Evolutionary conservation across 1,284 basidiomycete species (phyloP), one percentile per base, ranked within the genome.

Genomic region (Cutaneotrichosporon dermatis): DNA sequence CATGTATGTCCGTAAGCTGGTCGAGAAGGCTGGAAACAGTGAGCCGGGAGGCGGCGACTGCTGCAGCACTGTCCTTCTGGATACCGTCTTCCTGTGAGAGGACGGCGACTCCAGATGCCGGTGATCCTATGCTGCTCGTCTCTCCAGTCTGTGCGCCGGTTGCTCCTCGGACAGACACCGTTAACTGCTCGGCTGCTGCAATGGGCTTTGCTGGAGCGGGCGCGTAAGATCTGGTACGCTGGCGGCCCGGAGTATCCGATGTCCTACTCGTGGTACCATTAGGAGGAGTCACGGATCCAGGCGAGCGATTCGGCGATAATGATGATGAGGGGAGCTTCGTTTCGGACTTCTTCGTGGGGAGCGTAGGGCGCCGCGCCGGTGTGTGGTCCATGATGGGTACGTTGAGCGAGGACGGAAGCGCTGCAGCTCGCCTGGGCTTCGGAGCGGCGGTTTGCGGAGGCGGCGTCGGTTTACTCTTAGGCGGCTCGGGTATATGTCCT

Each of bases 1-100:
- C 92, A 71, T 98, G 93, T 51, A 93, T 88, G 59, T 85, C 85
- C 2, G 86, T 92, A 42, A 98, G 82, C 73, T 90, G 85, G n/a
- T 84, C 83, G 1, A 99, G 82, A 16, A 97, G 80, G 13, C 80
- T 80, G 8, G 88, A 85, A 42, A 97, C 85, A 3, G 88, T 91
- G 65, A 87, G 85, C 1, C 86, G 83, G 65, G 67, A 68, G 7
- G 69, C 65, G 3, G 60, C 54, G 8, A 66, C 54, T 35, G 56
- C n/a, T 36, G 63, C 60, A 12, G 54, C 41, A 13, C 9, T 25
- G 13, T n/a, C 44, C 34, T 45, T 39, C 25, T 25, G 25, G 25
- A 39, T 44, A 35, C 42, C 25, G 16, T 25, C 40, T 55, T 46
- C 13, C 41, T 61, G n/a, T 63, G 42, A 15, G 64, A 65, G 16